Base-by-base conservation (phyloP, 177 flowering plant species). In the Vitis hybrid region DNA sequence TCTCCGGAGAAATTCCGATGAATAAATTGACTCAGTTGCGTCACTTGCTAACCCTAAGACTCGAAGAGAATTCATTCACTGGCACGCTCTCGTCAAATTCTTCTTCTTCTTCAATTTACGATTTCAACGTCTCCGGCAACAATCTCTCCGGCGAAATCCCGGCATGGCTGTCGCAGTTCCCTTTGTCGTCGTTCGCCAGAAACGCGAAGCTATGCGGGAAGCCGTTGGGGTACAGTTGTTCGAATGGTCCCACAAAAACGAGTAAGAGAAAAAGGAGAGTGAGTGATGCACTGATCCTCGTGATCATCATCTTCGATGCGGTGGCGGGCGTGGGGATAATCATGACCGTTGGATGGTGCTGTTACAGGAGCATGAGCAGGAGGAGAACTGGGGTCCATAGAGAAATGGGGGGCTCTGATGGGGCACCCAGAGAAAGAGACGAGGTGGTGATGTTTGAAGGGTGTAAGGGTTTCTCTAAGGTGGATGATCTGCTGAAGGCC, bases 71-170 rank as follows among this genome's bases (percentile, higher is more conserved):
- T 62, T 69, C 76, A 0, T 78, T 86, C 66, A 53, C 72, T 22
- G 89, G 89, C 5, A 66, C 63, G 65, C 51, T 66, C 62, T 11
- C 61, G 18, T 68, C 3, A 7, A 3, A 1, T 50, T 50, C 67
- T 48, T 70, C 26, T 49, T 18, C 58, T 72, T 3, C 11, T 39
- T 50, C 71, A 7, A 5, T 67, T 8, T 16, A 22, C 22, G 76
- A 82, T 22, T 81, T 84, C 78, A 82, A 86, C 50, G 83, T 86
- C 9, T 84, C 87, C 10, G 51, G 56, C 3, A 86, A 86, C 70
- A 58, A 73, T 1, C 82, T 86, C 52, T 66, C 59, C 12, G 87
- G 89, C 0, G 66, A 68, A 69, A 80, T 86, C 34, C 89, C 89
- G 12, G n/a, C 63, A 10, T 52, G 67, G 45, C 29, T 82, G 16